phyloP scores from a whole-genome alignment of 73 alveolate genomes.

The Diophrys sp. region DNA sequence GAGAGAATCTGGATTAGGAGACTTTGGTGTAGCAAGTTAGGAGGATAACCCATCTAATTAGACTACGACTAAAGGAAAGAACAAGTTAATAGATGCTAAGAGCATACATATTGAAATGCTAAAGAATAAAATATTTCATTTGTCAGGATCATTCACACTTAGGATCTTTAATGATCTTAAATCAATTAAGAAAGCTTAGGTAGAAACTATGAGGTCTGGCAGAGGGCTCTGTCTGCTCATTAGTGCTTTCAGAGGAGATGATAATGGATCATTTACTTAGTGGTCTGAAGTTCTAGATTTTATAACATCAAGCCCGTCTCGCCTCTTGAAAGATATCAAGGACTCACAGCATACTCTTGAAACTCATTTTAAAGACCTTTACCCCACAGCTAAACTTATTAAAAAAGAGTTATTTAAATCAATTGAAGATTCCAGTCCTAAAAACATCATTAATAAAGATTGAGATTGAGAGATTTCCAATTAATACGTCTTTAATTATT shows the following conservation, averaged over 20 bases:
- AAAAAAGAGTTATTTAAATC: background rate
- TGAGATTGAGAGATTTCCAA: too few species aligned
- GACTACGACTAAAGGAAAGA: background rate
- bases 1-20: too few species aligned
- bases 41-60: background rate
- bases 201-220: background rate
- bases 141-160: background rate
- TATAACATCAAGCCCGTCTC: background rate
- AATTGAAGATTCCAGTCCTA: background rate
- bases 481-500: too few species aligned
- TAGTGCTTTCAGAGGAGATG: background rate
- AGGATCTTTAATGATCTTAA: background rate
- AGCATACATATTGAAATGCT: background rate
- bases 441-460: too few species aligned
- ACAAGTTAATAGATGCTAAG: background rate
- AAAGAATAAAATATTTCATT: background rate
- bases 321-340: background rate
- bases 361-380: background rate
- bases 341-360: background rate
- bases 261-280: background rate
- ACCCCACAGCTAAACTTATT: background rate
- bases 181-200: background rate
- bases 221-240: background rate
- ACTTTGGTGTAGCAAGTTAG: background rate
- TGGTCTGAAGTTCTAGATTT: background rate